phyloP scores from a whole-genome alignment of 805 yeast species.

The Lipomyces sp. region DNA sequence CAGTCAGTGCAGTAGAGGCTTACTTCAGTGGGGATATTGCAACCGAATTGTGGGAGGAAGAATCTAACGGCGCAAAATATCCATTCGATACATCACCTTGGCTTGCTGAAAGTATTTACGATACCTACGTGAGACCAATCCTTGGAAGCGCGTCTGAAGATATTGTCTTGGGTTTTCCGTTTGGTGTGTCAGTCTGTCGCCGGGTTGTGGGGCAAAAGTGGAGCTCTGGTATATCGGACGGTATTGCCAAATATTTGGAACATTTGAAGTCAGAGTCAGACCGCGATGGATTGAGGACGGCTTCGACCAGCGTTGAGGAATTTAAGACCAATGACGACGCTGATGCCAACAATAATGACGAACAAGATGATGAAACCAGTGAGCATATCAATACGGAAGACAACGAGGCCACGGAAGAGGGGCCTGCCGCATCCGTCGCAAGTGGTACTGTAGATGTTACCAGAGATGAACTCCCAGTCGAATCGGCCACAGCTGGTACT shows the following conservation, averaged over 20 bases:
- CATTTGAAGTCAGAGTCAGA: background rate
- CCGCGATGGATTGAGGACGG: background rate
- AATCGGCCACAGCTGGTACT: background rate
- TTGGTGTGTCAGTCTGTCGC: slow-evolving; percentile 26
- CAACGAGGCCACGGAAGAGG: background rate
- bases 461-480: background rate
- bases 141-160: slow-evolving; percentile 23
- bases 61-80: slow-evolving; percentile 10
- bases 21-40: slow-evolving; percentile 12
- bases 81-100: slow-evolving; percentile 31
- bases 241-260: slow-evolving; percentile 9
- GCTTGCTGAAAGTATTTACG: slow-evolving; percentile 21
- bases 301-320: background rate
- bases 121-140: slow-evolving; percentile 20
- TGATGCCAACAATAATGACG: too few species aligned
- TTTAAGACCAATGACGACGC: background rate
- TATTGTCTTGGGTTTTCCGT: slow-evolving; percentile 19
- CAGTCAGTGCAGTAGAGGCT: background rate
- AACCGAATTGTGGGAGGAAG: slow-evolving; percentile 28
- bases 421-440: too few species aligned
- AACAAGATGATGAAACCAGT: background rate
- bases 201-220: slow-evolving; percentile 24
- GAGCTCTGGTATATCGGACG: slow-evolving; percentile 15
- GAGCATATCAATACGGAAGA: background rate
- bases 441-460: background rate